These are phyloP conservation scores for Lanmaoa pseudosensibilis DNA, from an alignment of 768 basidiomycete genomes.

Conservation along the genomic window DNA sequence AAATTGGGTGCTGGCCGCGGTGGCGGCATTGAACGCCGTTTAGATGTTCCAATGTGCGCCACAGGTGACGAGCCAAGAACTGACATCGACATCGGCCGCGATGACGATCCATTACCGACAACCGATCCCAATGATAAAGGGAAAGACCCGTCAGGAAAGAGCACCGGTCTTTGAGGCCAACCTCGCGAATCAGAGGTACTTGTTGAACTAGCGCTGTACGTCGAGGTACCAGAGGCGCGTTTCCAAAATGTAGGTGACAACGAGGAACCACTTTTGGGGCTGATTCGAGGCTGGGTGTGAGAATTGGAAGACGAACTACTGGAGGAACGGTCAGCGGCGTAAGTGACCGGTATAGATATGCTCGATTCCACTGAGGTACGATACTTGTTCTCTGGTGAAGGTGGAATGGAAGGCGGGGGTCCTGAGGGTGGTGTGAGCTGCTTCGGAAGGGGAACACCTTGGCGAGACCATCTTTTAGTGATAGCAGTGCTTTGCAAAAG, in stretches of 20 bases:
- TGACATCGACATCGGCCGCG: slow-evolving; percentile 26
- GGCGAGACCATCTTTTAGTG: slow-evolving; percentile 55
- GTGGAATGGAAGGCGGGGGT: slow-evolving; percentile 52
- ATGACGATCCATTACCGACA: slow-evolving; percentile 1
- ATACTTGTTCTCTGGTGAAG: slow-evolving; percentile 22
- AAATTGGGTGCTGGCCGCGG: slow-evolving; percentile 71
- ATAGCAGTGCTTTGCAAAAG: slow-evolving; percentile 20
- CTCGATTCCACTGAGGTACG: slow-evolving; percentile 27
- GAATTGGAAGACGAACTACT: slow-evolving; percentile 43
- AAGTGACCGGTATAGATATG: slow-evolving; percentile 32
- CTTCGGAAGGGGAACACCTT: slow-evolving; percentile 47
- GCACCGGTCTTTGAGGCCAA: slow-evolving; percentile 8
- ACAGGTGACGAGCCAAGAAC: slow-evolving; percentile 13
- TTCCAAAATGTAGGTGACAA: slow-evolving; percentile 53
- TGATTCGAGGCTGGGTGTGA: slow-evolving; percentile 23
- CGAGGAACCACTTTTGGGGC: slow-evolving; percentile 46
- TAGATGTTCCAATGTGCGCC: slow-evolving; percentile 30
- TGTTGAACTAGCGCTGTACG: slow-evolving; percentile 42
- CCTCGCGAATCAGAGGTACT: slow-evolving; percentile 43
- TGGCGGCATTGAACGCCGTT: slow-evolving; percentile 68
- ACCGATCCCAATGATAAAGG: slow-evolving; percentile 13
- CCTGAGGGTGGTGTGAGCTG: slow-evolving; percentile 58
- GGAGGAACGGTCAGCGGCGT: slow-evolving; percentile 33
- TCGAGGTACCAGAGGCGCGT: slow-evolving; percentile 52
- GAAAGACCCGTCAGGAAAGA: slow-evolving; percentile 7